phyloP scores from a whole-genome alignment of 768 basidiomycete genomes.

The Pisolithus microcarpus region DNA sequence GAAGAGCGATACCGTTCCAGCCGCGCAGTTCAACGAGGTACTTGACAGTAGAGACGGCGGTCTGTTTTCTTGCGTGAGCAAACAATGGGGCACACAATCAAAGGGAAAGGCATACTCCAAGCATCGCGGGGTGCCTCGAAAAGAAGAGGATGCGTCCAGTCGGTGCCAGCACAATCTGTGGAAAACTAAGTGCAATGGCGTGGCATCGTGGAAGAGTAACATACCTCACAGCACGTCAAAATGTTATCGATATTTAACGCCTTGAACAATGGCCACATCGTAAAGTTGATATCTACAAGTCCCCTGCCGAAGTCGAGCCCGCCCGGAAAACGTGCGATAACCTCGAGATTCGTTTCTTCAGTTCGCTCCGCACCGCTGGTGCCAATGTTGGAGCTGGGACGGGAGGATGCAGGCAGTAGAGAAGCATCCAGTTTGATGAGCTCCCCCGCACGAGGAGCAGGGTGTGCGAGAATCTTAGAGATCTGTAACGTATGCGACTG shows the following conservation, averaged over 20 bases:
- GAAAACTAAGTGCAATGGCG: not conserved
- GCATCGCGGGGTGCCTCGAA: conserved; percentile 86
- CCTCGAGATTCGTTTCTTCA: conserved; percentile 56
- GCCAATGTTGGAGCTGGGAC: conserved; percentile 41
- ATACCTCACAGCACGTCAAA: conserved; percentile 83
- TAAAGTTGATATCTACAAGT: conserved; percentile 89
- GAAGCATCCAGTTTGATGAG: conserved; percentile 82
- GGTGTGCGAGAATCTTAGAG: conserved; percentile 80
- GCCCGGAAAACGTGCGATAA: conserved; percentile 88
- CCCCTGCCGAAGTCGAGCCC: conserved; percentile 89
- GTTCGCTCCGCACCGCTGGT: conserved; percentile 6
- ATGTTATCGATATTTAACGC: conserved; percentile 91
- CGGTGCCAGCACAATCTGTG: conserved; percentile 76
- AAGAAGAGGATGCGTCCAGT: conserved; percentile 84
- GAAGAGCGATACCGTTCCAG: conserved; percentile 84
- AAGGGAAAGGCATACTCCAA: conserved; percentile 48
- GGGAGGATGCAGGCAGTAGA: conserved; percentile 25
- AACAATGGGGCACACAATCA: not conserved
- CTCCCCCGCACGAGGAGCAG: conserved; percentile 82
- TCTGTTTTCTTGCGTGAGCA: conserved; percentile 32
- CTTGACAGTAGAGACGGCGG: conserved; percentile 84
- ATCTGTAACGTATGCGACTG: conserved; percentile 89
- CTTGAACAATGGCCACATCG: conserved; percentile 96
- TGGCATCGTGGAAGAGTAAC: not conserved
- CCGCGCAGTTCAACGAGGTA: conserved; percentile 90